Percentiles rank a stretch among this genome's conserved stretches.
Evolutionary conservation across 768 basidiomycete genomes (phyloP).

Genomic region (Phanerochaete carnosa): DNA sequence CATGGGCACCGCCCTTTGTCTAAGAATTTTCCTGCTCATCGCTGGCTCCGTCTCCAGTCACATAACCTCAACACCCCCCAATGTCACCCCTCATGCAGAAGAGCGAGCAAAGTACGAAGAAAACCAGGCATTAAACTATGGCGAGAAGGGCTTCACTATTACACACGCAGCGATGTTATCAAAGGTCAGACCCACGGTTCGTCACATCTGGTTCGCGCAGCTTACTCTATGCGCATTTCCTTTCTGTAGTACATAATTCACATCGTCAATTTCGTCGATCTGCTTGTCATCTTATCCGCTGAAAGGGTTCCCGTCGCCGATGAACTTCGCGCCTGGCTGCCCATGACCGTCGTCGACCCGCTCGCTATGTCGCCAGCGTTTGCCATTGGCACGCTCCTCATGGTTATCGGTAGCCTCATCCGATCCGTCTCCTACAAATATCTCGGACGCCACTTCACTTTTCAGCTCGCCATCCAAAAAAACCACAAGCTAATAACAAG

Average conservation of each 20-base stretch:
- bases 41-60: not conserved
- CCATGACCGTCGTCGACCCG: too few relatives aligned
- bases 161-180: not conserved
- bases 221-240: not conserved
- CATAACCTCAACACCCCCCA: not conserved
- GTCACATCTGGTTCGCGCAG: not conserved
- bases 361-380: not conserved
- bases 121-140: not conserved
- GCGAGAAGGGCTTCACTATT: not conserved
- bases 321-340: not conserved
- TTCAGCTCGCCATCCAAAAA: slow-evolving; percentile 8
- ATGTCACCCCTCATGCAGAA: not conserved
- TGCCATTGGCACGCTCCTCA: not conserved
- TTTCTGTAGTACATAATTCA: not conserved
- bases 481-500: slow-evolving; percentile 16
- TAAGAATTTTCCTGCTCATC: not conserved
- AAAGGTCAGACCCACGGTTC: not conserved
- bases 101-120: not conserved
- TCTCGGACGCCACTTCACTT: slow-evolving; percentile 10
- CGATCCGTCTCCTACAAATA: slow-evolving; percentile 2
- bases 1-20: too few relatives aligned
- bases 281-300: not conserved
- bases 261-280: not conserved
- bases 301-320: not conserved
- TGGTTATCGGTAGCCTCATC: not conserved